Conservation (phyloP, 257 asterid species). For the Nicotiana benthamiana region DNA sequence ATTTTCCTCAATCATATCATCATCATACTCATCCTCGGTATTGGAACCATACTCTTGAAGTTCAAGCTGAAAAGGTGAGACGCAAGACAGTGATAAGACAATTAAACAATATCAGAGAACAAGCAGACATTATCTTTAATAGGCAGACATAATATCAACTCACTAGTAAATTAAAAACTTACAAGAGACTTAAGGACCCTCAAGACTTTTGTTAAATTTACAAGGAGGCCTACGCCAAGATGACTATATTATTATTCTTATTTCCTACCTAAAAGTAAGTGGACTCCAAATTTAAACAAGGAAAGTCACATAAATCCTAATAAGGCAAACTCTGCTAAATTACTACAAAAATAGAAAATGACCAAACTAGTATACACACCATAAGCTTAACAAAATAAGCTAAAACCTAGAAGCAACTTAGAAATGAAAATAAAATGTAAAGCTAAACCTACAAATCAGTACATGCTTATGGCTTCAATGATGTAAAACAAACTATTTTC, state of each 20-base stretch:
- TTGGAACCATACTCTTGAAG: conserved; percentile 68
- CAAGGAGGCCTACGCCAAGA: not conserved
- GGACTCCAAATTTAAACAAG: not conserved
- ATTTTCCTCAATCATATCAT: conserved; percentile 33
- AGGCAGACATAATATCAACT: not conserved
- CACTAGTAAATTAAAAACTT: not conserved
- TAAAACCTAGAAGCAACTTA: not conserved
- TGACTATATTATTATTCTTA: not conserved
- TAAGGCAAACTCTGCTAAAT: not conserved
- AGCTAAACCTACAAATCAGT: not conserved
- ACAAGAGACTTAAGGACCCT: not conserved
- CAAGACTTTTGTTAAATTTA: not conserved
- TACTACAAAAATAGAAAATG: not conserved
- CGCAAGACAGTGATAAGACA: conserved; percentile 9
- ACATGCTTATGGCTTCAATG: not conserved
- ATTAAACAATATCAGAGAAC: not conserved
- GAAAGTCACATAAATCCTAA: not conserved
- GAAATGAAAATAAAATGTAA: not conserved
- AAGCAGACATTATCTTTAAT: not conserved
- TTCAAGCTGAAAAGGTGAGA: conserved; percentile 43
- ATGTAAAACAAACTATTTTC: not conserved
- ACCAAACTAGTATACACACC: not conserved
- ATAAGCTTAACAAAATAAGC: not conserved
- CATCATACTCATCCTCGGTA: conserved; percentile 44
- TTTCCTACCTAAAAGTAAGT: not conserved